Conservation (phyloP, 495 filamentous ascomycete genomes). For the Penicillium egyptiacum region DNA sequence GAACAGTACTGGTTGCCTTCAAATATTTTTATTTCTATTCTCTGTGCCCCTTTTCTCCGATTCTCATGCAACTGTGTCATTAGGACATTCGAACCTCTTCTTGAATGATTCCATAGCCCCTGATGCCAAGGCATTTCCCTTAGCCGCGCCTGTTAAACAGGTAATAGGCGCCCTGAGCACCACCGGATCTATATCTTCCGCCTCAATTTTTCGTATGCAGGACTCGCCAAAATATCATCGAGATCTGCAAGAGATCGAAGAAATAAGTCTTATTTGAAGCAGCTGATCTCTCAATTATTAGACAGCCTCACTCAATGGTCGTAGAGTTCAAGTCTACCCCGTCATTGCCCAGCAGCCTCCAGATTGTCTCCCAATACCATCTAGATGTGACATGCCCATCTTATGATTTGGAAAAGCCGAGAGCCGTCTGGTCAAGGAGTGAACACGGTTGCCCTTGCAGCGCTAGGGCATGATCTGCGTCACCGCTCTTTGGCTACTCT, state of each 20-base stretch:
- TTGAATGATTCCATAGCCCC: background rate
- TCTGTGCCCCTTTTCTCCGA: background rate
- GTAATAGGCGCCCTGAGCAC: background rate
- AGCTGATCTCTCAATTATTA: background rate
- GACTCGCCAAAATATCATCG: background rate
- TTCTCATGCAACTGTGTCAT: background rate
- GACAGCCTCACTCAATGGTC: background rate
- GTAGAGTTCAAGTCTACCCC: background rate
- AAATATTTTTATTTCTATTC: background rate
- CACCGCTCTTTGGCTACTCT: constrained; percentile 4
- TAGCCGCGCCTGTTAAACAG: background rate
- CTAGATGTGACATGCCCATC: background rate
- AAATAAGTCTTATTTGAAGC: background rate
- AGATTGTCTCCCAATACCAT: background rate
- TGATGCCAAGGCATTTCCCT: background rate
- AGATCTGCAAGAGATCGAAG: background rate
- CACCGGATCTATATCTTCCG: background rate
- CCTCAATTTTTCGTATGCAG: background rate
- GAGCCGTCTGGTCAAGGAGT: background rate
- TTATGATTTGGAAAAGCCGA: background rate
- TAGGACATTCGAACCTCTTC: background rate
- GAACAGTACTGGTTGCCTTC: background rate
- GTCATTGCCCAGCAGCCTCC: background rate
- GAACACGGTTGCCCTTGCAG: background rate
- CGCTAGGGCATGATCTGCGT: constrained; percentile 1